phyloP scores from a whole-genome alignment of 805 yeast genomes.

The Candida sakaeoensis region DNA sequence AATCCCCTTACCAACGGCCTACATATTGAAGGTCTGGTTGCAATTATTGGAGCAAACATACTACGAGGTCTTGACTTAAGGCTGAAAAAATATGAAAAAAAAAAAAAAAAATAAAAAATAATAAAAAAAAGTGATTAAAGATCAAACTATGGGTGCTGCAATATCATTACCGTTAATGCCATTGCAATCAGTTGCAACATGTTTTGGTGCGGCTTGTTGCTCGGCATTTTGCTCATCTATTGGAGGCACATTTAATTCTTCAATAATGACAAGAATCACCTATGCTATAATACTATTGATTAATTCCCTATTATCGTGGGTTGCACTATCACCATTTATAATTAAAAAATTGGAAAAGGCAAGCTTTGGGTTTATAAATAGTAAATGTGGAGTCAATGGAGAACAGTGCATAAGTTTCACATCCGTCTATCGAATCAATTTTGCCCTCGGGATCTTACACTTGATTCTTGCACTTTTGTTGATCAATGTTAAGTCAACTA shows the following conservation, averaged over 20 bases:
- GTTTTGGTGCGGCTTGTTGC: slow-evolving; percentile 76
- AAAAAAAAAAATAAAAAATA: background rate
- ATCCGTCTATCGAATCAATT: slow-evolving; percentile 88
- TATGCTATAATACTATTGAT: slow-evolving; percentile 77
- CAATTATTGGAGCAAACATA: background rate
- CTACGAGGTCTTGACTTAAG: background rate
- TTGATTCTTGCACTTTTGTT: slow-evolving; percentile 63
- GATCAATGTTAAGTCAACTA: slow-evolving; percentile 71
- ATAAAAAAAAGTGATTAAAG: background rate
- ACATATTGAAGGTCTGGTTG: background rate
- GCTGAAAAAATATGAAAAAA: background rate
- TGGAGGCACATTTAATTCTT: slow-evolving; percentile 65
- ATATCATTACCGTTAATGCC: slow-evolving; percentile 69
- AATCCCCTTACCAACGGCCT: background rate
- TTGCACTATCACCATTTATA: slow-evolving; percentile 81
- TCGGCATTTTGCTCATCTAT: slow-evolving; percentile 52
- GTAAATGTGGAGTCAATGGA: slow-evolving; percentile 68
- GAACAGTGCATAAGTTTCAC: slow-evolving; percentile 83
- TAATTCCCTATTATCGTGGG: slow-evolving; percentile 86
- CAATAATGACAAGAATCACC: slow-evolving; percentile 78
- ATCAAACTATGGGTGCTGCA: slow-evolving; percentile 55
- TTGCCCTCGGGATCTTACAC: slow-evolving; percentile 82
- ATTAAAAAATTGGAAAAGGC: slow-evolving; percentile 68
- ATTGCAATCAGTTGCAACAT: slow-evolving; percentile 59
- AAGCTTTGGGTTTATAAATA: slow-evolving; percentile 64